phyloP scores from a whole-genome alignment of 2,329 filamentous ascomycete genomes.

The Xylaria sp. region DNA sequence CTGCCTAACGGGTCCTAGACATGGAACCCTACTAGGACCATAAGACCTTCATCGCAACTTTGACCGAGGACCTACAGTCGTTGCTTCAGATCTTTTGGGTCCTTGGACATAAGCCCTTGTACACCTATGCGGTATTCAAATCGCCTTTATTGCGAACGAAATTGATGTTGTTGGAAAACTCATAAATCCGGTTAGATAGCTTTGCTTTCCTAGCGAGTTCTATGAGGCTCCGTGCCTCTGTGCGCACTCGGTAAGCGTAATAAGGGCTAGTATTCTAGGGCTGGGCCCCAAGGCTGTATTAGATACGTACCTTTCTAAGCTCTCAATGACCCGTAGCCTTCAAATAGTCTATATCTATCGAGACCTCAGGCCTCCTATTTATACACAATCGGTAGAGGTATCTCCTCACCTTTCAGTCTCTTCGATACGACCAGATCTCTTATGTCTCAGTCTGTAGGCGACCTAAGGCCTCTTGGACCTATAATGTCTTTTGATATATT shows the following conservation, averaged over 20 bases:
- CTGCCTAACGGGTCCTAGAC: conserved; percentile 14
- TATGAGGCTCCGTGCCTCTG: conserved; percentile 9
- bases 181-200: conserved; percentile 8
- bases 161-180: conserved; percentile 15
- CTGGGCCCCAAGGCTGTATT: too few species aligned
- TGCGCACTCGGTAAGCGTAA: conserved; percentile 12
- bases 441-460: too few species aligned
- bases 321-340: too few species aligned
- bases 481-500: too few species aligned
- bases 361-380: too few species aligned
- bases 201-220: conserved; percentile 18
- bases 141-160: conserved; percentile 17
- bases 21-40: conserved; percentile 21
- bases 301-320: too few species aligned
- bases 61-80: conserved; percentile 20
- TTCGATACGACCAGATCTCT: not conserved
- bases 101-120: conserved; percentile 26
- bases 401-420: too few species aligned
- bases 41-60: conserved; percentile 5
- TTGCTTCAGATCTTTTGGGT: conserved; percentile 27
- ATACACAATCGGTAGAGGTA: too few species aligned
- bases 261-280: too few species aligned
- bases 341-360: too few species aligned
- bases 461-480: too few species aligned
- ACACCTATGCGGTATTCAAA: conserved; percentile 25